These are phyloP conservation scores for Venturia pyrina DNA, from an alignment of 2,329 filamentous ascomycete species.

Conservation along the genomic window DNA sequence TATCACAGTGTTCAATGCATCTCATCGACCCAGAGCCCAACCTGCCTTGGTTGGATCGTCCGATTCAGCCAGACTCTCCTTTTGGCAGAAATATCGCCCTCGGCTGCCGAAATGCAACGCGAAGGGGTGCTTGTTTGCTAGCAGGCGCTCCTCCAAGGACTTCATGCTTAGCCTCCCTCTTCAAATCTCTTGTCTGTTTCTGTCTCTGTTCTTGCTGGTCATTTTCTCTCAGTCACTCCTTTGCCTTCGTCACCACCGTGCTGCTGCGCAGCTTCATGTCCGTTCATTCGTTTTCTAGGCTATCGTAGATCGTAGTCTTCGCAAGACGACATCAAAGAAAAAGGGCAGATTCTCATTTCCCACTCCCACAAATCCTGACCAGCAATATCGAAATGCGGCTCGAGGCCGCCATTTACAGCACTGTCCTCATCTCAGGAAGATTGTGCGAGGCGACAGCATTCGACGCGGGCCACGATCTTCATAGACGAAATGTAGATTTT, in stretches of 20 bases:
- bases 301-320: background rate
- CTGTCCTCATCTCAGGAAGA: slow-evolving; percentile 1
- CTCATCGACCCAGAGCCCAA: background rate
- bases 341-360: background rate
- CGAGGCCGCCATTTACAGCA: slow-evolving; percentile 9
- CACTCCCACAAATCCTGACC: background rate
- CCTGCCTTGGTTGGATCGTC: background rate
- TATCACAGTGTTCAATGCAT: slow-evolving; percentile 1
- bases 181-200: background rate
- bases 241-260: background rate
- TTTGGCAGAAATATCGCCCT: background rate
- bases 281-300: background rate
- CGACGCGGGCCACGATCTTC: background rate
- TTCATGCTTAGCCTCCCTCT: slow-evolving; percentile 6
- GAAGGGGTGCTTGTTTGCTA: slow-evolving; percentile 2
- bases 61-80: background rate
- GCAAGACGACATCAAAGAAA: slow-evolving; percentile 1
- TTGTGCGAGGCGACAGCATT: background rate
- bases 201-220: background rate
- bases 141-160: background rate
- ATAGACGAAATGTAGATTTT: slow-evolving; percentile 7
- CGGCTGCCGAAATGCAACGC: background rate
- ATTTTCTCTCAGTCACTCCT: slow-evolving; percentile 5
- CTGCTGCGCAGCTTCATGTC: slow-evolving; percentile 12
- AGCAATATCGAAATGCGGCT: slow-evolving; percentile 12